Base-by-base conservation (phyloP, 106 monocot species). In the Phalaenopsis aphrodite region DNA sequence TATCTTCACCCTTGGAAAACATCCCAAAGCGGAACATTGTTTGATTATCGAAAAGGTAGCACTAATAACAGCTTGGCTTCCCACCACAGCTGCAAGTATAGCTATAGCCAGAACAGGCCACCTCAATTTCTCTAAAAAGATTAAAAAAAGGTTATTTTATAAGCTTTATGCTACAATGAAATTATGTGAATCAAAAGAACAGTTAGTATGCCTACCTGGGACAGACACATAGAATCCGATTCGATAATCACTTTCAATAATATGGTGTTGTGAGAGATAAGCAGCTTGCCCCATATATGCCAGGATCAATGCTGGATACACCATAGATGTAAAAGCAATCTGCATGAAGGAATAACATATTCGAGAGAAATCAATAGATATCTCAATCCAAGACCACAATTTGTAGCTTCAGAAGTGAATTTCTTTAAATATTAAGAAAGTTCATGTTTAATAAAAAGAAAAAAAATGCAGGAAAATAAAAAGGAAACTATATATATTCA, bases 261-360 rank as follows among this genome's bases (percentile, higher is more conserved):
- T 46, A 83, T 94, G 94, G 85, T 99, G 94, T 67, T 68, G 76
- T 48, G 94, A 99, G 5, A 99, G 85, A 85, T 94, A 99, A 15
- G 98, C 98, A 67, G 98, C 98, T 89, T 99, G 98, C 8, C 98
- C 98, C 98, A 99, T 99, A 76, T 99, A 99, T 42, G 94, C 94
- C 64, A 99, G 86, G 56, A 99, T 79, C 86, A 99, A 81, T 2
- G 94, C 86, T 42, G 98, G 98, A 83, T 99, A 99, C 61, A 99
- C 94, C 81, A 99, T 81, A 55, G 72, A 91, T 49, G 92, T 88
- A 80, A 99, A 99, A 76, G 94, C 98, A 84, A 99, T 83, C 98
- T 98, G 90, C 82, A 82, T 19, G 55, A 83, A 73, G 75, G 23
- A 41, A 80, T 14, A 74, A 41, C n/a, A 8, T 39, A 30, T 69